Evolutionary conservation across 208 protist genomes (phyloP).

Genomic region (Wallacemonas sp.): DNA sequence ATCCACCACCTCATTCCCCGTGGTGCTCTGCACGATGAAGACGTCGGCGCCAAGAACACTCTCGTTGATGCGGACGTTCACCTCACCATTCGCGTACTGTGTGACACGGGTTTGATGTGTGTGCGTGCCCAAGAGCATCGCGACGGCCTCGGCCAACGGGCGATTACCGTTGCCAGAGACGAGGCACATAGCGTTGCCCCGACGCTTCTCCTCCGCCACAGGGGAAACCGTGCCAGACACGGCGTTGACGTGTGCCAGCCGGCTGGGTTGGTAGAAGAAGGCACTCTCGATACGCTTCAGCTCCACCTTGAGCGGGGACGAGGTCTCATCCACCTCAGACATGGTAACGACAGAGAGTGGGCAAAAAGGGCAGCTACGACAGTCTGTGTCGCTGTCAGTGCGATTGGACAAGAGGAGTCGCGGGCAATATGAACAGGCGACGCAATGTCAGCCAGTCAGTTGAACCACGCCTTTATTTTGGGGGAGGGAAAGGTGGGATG

Average conservation of each 20-base stretch:
- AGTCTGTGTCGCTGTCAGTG: too few species aligned
- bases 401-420: background rate
- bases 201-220: slow-evolving; percentile 20
- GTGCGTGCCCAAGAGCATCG: slow-evolving; percentile 70
- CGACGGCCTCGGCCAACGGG: slow-evolving; percentile 84
- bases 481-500: too few species aligned
- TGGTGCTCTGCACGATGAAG: slow-evolving; percentile 96
- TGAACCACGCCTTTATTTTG: too few species aligned
- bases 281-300: slow-evolving; percentile 80
- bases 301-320: slow-evolving; percentile 58
- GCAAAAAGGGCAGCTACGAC: slow-evolving; percentile 11
- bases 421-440: too few species aligned
- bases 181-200: slow-evolving; percentile 47
- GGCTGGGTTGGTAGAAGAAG: slow-evolving; percentile 76
- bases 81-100: slow-evolving; percentile 89
- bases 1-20: slow-evolving; percentile 84
- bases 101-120: slow-evolving; percentile 80
- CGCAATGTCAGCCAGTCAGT: too few species aligned
- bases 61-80: slow-evolving; percentile 92
- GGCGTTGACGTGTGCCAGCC: slow-evolving; percentile 71
- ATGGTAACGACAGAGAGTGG: slow-evolving; percentile 3
- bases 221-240: slow-evolving; percentile 62
- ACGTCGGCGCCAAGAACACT: slow-evolving; percentile 94
- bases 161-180: slow-evolving; percentile 91
- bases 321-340: slow-evolving; percentile 10